Base-by-base conservation (phyloP, 1,284 basidiomycete species). In the Apiotrichum montevideense region DNA sequence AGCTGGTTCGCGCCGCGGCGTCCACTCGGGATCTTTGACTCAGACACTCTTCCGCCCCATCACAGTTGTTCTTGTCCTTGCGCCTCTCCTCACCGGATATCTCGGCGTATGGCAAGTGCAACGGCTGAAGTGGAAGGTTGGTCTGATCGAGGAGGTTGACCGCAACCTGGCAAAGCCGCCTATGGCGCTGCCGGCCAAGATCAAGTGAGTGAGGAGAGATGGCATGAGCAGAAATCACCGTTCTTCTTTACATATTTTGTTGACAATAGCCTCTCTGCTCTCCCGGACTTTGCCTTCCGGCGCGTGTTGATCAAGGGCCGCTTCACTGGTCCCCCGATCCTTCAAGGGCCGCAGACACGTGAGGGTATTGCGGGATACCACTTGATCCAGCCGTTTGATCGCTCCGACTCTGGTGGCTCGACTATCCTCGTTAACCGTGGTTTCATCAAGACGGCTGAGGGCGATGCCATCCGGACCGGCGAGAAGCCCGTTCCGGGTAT, bases 51-150 rank as follows among this genome's bases (percentile, higher is more conserved):
- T 71, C 21, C 58, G 66, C 50, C 87, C 89, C 3, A 86, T 86
- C 4, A 86, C 91, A 72, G 62, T 93, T 15, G 76, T 95, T 10
- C 80, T 96, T 52, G 90, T 88, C 32, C 81, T 88, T 64, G 88
- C 97, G 59, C 95, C 95, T 0, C 78, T 98, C 61, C 85, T 96
- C 66, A 92, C 92, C 0, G 91, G 94, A 64, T 87, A 82, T n/a
- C 80, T 98, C 57, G 95, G 95, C 21, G 85, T 87, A 39, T 98
- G 95, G 96, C 95, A 99, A 72, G 67, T 84, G 35, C 83, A 90
- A 67, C 83, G 96, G 43, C 81, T 98, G 45, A 84, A 90, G 71
- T 99, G 96, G 96, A 99, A 99, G 77, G 80, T 97, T 35, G 83
- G 84, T 52, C 81, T 98, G 58, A 97, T 98, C 63, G 90, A 97